A percentile compares a stretch with the other conserved stretches of the same genome.
phyloP scores from a whole-genome alignment of 2,329 filamentous ascomycete genomes.

The Phialemonium atrogriseum region DNA sequence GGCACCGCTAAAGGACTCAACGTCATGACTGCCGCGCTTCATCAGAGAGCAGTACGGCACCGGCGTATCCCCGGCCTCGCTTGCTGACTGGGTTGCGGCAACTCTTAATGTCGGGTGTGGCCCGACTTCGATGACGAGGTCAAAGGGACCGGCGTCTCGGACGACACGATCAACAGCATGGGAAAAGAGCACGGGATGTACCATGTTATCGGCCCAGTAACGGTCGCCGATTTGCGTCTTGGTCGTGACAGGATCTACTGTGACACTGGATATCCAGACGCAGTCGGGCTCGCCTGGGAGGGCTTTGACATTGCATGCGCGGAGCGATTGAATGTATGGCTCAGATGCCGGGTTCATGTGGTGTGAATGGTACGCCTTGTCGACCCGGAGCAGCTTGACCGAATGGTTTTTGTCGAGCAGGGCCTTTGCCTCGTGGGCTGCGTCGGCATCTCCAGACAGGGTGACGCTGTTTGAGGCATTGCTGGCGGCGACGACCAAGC shows the following conservation, averaged over 20 bases:
- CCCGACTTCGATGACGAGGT: conserved; percentile 2
- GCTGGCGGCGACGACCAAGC: conserved; percentile 19
- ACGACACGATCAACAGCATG: neutral
- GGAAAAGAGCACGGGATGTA: neutral
- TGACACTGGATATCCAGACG: conserved; percentile 1
- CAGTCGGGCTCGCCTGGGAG: neutral
- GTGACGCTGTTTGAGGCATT: conserved; percentile 29
- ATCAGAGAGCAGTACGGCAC: neutral
- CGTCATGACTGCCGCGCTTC: neutral
- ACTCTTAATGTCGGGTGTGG: conserved; percentile 4
- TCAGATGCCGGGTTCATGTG: conserved; percentile 13
- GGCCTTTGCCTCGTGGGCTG: conserved; percentile 8
- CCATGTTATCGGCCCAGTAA: conserved; percentile 5
- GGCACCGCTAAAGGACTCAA: neutral
- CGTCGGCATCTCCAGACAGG: conserved; percentile 20
- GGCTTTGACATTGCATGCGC: conserved; percentile 1
- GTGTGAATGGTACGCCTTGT: conserved; percentile 16
- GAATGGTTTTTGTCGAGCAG: conserved; percentile 5
- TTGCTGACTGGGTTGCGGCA: neutral
- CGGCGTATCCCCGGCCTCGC: too few relatives aligned
- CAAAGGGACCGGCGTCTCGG: neutral
- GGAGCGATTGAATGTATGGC: conserved; percentile 9
- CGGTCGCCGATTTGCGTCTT: too few relatives aligned
- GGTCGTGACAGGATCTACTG: conserved; percentile 5
- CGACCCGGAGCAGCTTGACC: conserved; percentile 10